Evolutionary conservation across 345 rosid species (phyloP).

Genomic region (Dovyalis caffra): DNA sequence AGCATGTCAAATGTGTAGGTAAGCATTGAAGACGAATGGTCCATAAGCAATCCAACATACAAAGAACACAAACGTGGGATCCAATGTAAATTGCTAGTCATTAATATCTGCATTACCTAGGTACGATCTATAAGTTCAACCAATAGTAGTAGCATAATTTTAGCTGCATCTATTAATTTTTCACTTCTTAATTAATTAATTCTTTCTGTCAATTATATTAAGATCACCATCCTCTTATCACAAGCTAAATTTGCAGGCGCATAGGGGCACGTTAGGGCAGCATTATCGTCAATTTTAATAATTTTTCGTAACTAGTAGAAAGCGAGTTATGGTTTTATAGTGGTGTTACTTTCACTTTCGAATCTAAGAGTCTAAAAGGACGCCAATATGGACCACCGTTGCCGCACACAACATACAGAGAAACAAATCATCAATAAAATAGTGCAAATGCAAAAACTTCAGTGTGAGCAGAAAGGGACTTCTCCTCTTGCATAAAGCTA

Average conservation of each 20-base stretch:
- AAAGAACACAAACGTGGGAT: background rate
- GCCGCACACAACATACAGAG: slow-evolving; percentile 6
- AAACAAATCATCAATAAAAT: slow-evolving; percentile 2
- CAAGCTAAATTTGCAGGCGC: background rate
- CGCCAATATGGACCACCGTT: slow-evolving; percentile 27
- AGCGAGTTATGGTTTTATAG: slow-evolving; percentile 11
- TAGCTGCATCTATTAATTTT: background rate
- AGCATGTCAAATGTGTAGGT: background rate
- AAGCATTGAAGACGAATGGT: background rate
- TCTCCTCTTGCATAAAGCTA: slow-evolving; percentile 13
- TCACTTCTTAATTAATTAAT: too few relatives aligned
- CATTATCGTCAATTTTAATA: slow-evolving; percentile 10
- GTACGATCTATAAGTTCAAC: background rate
- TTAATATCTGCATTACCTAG: background rate
- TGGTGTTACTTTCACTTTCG: slow-evolving; percentile 42
- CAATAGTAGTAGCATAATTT: background rate
- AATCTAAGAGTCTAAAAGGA: slow-evolving; percentile 26
- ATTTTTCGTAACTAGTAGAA: slow-evolving; percentile 11
- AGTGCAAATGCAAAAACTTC: background rate
- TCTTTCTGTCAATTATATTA: too few relatives aligned
- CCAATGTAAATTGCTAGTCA: background rate
- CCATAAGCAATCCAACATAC: background rate
- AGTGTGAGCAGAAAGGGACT: slow-evolving; percentile 31
- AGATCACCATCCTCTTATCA: background rate
- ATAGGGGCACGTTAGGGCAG: background rate